Conservation (phyloP, 1,139 yeast genomes). For the Geotrichum australiense region DNA sequence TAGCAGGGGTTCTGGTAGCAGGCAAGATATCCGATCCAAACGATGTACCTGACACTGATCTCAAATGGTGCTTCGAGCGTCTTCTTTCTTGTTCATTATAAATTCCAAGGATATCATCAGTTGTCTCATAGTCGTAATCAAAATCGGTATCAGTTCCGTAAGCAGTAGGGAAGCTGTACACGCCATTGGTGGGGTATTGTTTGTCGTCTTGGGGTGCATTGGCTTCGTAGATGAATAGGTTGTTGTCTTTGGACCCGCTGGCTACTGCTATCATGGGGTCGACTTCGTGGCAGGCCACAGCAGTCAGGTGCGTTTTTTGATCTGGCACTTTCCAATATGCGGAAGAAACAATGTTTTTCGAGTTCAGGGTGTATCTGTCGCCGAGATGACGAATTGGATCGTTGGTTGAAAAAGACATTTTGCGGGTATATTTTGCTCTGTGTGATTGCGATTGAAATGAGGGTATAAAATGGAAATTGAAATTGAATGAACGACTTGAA, state of each 20-base stretch:
- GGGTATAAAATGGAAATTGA: constrained; percentile 1
- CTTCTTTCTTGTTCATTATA: constrained; percentile 1
- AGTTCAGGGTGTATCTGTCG: constrained; percentile 8
- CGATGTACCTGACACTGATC: constrained; percentile 14
- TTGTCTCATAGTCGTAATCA: background rate
- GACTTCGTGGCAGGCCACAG: constrained; percentile 43
- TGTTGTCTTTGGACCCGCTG: constrained; percentile 47
- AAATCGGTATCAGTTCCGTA: constrained; percentile 8
- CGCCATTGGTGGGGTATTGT: constrained; percentile 8
- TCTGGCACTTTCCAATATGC: constrained; percentile 68
- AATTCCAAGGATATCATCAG: constrained; percentile 7
- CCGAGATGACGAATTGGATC: constrained; percentile 9
- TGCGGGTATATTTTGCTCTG: background rate
- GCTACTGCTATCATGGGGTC: constrained; percentile 55
- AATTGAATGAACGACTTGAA: background rate
- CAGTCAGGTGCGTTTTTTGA: constrained; percentile 47
- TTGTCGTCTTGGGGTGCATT: constrained; percentile 28
- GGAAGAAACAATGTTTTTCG: constrained; percentile 10
- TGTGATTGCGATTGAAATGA: background rate
- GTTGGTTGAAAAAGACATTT: constrained; percentile 1
- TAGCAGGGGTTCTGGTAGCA: background rate
- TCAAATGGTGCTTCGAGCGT: constrained; percentile 20
- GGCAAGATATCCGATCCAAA: constrained; percentile 7
- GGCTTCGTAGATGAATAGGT: constrained; percentile 59
- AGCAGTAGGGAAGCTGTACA: constrained; percentile 10